phyloP scores from a whole-genome alignment of 176 grass and related monocot species.

The Cenchrus americanus region DNA sequence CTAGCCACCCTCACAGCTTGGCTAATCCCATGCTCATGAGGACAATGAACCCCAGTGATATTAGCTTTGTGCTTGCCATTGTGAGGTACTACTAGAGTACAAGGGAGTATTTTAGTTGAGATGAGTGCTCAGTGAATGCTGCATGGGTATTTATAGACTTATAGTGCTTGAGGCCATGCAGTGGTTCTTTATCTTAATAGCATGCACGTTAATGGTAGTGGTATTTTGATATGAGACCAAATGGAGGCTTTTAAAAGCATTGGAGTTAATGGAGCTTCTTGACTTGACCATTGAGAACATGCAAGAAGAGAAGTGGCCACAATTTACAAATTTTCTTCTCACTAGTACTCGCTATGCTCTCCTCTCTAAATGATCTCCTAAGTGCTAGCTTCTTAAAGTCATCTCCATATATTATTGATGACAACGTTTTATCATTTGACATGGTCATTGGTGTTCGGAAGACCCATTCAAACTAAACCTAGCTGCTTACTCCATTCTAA shows the following conservation, averaged over 20 bases:
- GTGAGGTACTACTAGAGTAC: neutral
- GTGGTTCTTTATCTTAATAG: neutral
- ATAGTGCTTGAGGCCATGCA: neutral
- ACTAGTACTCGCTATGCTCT: neutral
- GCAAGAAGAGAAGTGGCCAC: neutral
- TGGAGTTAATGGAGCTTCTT: constrained; percentile 1
- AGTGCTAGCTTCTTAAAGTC: neutral
- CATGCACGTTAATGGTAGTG: neutral
- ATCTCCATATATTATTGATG: neutral
- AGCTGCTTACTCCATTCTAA: neutral
- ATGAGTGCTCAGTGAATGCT: neutral
- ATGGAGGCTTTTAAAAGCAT: neutral
- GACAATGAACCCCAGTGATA: constrained; percentile 37
- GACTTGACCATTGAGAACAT: constrained; percentile 8
- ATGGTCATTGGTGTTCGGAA: neutral
- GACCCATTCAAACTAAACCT: neutral
- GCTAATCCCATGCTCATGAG: constrained; percentile 45
- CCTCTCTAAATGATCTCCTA: neutral
- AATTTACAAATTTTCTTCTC: neutral
- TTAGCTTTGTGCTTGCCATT: constrained; percentile 45
- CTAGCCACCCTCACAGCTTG: constrained; percentile 39
- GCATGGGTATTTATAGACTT: constrained; percentile 29
- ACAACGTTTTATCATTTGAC: neutral
- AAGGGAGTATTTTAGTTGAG: neutral
- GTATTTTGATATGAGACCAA: neutral